phyloP scores from a whole-genome alignment of 2,329 filamentous ascomycete genomes.

The Emergomyces pasteurianus region DNA sequence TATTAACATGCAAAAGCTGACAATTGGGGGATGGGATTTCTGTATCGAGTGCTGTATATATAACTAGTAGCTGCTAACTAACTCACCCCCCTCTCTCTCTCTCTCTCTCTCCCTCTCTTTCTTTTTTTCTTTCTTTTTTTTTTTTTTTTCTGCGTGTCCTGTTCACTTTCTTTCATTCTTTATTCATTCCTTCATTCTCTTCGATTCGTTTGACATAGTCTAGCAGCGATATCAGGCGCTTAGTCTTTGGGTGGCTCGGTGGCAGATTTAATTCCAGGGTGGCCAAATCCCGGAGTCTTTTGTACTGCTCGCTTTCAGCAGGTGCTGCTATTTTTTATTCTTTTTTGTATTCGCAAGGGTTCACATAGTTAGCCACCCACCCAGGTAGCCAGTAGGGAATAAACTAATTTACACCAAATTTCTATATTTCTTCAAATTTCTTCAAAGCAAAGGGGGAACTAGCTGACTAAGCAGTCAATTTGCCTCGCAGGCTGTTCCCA shows the following conservation, averaged over 20 bases:
- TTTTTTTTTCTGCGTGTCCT: no score
- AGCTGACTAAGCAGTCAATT: neutral
- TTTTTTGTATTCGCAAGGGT: neutral
- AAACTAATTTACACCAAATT: neutral
- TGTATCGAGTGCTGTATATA: neutral
- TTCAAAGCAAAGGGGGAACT: neutral
- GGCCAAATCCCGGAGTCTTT: neutral
- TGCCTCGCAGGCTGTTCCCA: neutral
- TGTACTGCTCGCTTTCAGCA: no score
- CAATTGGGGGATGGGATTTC: neutral
- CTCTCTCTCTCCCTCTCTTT: neutral
- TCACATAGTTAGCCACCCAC: neutral
- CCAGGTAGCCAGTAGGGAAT: no score
- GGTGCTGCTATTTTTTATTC: no score
- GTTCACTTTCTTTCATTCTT: neutral
- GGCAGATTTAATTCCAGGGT: neutral
- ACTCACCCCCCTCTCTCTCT: neutral
- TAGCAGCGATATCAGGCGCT: neutral
- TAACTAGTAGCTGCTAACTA: neutral
- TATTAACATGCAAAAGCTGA: no score
- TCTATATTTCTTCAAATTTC: no score
- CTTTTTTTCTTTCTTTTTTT: neutral
- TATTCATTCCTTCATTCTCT: neutral
- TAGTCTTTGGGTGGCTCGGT: neutral
- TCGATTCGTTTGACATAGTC: neutral